Evolutionary conservation across 169 alveolate species (phyloP).

Genomic region (Plasmodium malariae): DNA sequence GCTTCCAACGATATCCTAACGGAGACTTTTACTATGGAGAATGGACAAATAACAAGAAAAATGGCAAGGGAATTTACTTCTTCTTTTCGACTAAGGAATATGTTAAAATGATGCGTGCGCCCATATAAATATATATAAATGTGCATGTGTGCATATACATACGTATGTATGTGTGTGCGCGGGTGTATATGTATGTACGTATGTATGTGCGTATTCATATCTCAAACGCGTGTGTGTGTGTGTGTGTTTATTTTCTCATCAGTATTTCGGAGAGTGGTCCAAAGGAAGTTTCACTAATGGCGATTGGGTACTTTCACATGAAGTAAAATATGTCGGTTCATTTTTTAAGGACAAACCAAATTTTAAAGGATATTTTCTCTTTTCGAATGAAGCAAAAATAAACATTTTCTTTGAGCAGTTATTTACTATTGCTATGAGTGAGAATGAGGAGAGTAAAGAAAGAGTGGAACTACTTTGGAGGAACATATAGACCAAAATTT

Average conservation of each 20-base stretch:
- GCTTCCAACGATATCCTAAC: constrained; percentile 91
- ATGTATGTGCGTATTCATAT: too few relatives aligned
- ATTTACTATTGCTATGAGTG: constrained; percentile 10
- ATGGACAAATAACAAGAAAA: constrained; percentile 92
- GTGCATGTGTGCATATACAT: not conserved
- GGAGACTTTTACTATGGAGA: constrained; percentile 93
- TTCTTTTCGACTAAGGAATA: constrained; percentile 90
- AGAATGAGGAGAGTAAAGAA: not conserved
- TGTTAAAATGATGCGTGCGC: constrained; percentile 71
- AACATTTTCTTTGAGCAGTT: constrained; percentile 34
- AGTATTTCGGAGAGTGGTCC: constrained; percentile 85
- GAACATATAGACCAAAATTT: not conserved
- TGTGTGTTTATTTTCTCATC: not conserved
- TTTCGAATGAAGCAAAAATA: constrained; percentile 40
- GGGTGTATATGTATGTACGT: not conserved
- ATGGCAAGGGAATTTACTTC: constrained; percentile 93
- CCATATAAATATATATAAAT: not conserved
- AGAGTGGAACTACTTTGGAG: constrained; percentile 20
- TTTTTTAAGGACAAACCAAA: constrained; percentile 49
- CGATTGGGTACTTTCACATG: constrained; percentile 28
- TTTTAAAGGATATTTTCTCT: constrained; percentile 24
- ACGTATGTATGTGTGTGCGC: not conserved
- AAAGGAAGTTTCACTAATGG: constrained; percentile 50
- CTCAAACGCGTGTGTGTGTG: too few relatives aligned
- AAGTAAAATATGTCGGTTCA: constrained; percentile 45